phyloP scores from a whole-genome alignment of 176 grass and related monocot genomes.

The Raddia distichophylla region DNA sequence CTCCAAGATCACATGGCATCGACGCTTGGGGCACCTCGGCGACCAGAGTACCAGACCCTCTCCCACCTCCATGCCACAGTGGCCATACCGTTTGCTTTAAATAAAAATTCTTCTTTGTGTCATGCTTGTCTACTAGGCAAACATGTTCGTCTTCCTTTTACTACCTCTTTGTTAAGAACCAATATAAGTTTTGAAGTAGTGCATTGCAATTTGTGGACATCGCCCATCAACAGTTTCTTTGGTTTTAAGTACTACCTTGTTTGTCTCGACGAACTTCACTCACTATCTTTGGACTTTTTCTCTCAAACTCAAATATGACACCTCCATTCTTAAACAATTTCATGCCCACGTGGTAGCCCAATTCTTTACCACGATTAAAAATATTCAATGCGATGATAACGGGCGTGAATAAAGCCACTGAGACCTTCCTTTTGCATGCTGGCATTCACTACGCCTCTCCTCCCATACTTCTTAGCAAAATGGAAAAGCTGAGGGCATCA shows the following conservation, averaged over 20 bases:
- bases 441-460: no score
- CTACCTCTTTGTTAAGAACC: neutral
- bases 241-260: neutral
- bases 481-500: no score
- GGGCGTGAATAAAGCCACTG: no score
- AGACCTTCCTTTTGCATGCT: no score
- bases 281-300: neutral
- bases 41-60: no score
- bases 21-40: neutral
- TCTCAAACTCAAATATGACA: neutral
- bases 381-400: no score
- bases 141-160: neutral
- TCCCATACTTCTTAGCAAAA: no score
- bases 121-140: neutral
- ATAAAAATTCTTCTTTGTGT: neutral
- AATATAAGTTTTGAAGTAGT: neutral
- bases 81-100: neutral
- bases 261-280: neutral
- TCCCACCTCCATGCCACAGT: no score
- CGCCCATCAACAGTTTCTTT: neutral
- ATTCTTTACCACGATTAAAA: no score
- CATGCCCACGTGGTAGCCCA: no score
- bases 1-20: neutral
- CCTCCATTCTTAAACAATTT: no score
- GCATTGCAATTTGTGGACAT: neutral